Conservation (phyloP, 2,329 filamentous ascomycete species). For the Ilyonectria robusta region DNA sequence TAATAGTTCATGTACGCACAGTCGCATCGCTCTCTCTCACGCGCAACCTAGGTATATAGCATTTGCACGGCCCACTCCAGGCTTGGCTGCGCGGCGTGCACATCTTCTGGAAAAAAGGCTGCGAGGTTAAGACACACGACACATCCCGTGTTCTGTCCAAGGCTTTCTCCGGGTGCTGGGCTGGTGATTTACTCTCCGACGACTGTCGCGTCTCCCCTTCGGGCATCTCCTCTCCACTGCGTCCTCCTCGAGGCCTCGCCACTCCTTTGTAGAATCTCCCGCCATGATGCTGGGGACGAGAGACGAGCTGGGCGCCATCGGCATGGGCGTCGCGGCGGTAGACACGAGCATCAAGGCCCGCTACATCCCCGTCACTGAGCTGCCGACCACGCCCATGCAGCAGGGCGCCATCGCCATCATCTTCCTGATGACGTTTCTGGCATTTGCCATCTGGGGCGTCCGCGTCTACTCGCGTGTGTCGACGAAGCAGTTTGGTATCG, state of each 20-base stretch:
- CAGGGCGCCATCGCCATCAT: conserved; percentile 39
- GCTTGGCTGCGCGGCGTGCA: neutral
- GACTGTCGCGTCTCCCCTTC: too few relatives aligned
- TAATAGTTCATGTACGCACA: neutral
- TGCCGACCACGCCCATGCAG: conserved; percentile 37
- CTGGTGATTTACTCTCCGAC: too few relatives aligned
- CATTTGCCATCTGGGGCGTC: conserved; percentile 31
- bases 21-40: neutral
- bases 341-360: conserved; percentile 21
- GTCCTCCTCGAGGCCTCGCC: neutral
- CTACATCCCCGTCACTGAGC: conserved; percentile 29
- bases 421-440: conserved; percentile 35
- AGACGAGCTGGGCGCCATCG: neutral
- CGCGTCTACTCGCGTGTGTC: conserved; percentile 38
- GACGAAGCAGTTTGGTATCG: conserved; percentile 37
- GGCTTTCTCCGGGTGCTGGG: too few relatives aligned
- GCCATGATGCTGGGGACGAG: neutral
- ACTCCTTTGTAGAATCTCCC: neutral
- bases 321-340: neutral
- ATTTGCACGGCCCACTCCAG: neutral
- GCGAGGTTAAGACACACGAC: neutral
- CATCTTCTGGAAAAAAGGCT: neutral
- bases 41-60: neutral
- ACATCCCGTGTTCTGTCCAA: neutral
- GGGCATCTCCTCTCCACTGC: neutral